Evolutionary conservation across 1,284 basidiomycete genomes (phyloP).

Genomic region (Peniophora sp.): DNA sequence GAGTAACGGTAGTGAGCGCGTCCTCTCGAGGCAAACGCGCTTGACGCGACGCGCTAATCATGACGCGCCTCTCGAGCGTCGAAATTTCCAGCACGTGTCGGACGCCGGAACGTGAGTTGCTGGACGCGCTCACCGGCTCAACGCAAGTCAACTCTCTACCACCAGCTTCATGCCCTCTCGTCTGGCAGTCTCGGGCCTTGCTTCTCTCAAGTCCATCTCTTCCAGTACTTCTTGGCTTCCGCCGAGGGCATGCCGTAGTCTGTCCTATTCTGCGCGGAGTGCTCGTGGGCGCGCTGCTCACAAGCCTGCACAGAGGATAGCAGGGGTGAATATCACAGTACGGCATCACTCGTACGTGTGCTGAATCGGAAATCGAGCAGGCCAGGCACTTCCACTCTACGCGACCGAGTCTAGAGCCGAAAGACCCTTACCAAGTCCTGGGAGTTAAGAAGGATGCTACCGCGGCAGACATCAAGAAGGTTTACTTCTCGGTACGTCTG

Average conservation of each 20-base stretch:
- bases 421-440: constrained; percentile 88
- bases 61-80: too few relatives aligned
- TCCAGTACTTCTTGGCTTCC: constrained; percentile 30
- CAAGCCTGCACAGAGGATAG: too few relatives aligned
- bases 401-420: constrained; percentile 46
- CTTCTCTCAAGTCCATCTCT: constrained; percentile 51
- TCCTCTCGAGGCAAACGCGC: too few relatives aligned
- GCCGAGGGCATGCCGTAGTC: constrained; percentile 14
- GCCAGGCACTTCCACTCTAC: constrained; percentile 71
- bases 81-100: too few relatives aligned
- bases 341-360: neutral
- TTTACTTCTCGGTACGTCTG: constrained; percentile 77
- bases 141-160: too few relatives aligned
- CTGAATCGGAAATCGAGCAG: neutral
- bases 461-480: constrained; percentile 90
- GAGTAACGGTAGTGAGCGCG: too few relatives aligned
- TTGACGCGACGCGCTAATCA: neutral
- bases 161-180: constrained; percentile 29
- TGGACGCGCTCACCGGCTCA: too few relatives aligned
- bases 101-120: too few relatives aligned
- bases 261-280: constrained; percentile 3
- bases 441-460: constrained; percentile 85
- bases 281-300: too few relatives aligned
- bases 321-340: too few relatives aligned
- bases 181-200: constrained; percentile 41